Conservation (phyloP, 1,284 basidiomycete genomes). For the Schizophyllum commune region DNA sequence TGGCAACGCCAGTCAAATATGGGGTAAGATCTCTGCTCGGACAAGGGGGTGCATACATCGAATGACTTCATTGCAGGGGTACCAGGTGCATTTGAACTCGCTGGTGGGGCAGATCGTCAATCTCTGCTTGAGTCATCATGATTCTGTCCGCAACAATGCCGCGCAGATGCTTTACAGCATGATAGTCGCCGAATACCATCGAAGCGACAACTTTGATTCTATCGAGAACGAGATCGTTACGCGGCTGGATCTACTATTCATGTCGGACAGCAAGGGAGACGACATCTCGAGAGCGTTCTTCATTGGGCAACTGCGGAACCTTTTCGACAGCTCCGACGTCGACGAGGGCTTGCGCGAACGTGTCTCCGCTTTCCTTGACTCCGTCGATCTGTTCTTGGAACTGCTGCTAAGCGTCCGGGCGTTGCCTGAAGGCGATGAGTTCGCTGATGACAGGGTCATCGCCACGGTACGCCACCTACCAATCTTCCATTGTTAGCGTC, state of each 20-base stretch:
- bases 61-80: conserved; percentile 43
- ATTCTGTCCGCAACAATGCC: conserved; percentile 83
- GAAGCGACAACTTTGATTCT: conserved; percentile 72
- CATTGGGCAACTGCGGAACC: conserved; percentile 81
- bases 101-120: conserved; percentile 89
- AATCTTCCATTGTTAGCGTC: conserved; percentile 1
- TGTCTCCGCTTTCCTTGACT: conserved; percentile 79
- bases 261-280: conserved; percentile 85
- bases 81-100: conserved; percentile 77
- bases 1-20: conserved; percentile 46
- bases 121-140: conserved; percentile 91
- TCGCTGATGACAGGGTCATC: conserved; percentile 89
- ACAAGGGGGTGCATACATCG: conserved; percentile 4
- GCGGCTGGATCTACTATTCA: conserved; percentile 86
- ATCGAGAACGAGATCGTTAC: conserved; percentile 96
- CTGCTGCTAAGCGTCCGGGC: conserved; percentile 88
- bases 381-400: conserved; percentile 91
- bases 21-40: conserved; percentile 40
- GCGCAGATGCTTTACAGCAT: conserved; percentile 93
- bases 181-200: conserved; percentile 90
- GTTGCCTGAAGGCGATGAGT: conserved; percentile 90
- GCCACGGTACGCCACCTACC: conserved; percentile 54
- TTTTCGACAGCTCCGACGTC: conserved; percentile 81
- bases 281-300: conserved; percentile 91
- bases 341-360: conserved; percentile 74